phyloP scores from a whole-genome alignment of 148 eudicot species.

The Amaranthus hypochondriacus region DNA sequence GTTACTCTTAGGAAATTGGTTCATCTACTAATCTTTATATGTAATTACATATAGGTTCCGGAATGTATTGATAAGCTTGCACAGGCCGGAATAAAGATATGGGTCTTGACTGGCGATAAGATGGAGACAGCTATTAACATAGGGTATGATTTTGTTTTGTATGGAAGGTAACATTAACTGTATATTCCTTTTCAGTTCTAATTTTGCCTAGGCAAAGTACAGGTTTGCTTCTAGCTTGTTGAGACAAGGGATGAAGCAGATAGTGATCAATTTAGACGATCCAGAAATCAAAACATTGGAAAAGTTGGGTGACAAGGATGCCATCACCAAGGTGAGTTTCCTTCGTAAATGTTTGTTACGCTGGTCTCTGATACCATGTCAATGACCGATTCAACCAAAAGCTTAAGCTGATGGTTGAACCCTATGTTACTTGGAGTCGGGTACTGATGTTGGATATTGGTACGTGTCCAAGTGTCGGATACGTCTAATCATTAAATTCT shows the following conservation, averaged over 20 bases:
- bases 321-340: slow-evolving; percentile 50
- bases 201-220: slow-evolving; percentile 24
- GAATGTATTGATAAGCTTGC: slow-evolving; percentile 98
- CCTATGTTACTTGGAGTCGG: too few species aligned
- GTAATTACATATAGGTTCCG: slow-evolving; percentile 51
- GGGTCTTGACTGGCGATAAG: slow-evolving; percentile 99
- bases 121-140: slow-evolving; percentile 99
- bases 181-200: slow-evolving; percentile 18
- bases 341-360: not conserved
- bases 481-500: too few species aligned
- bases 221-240: slow-evolving; percentile 91
- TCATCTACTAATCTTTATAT: not conserved
- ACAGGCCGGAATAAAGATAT: slow-evolving; percentile 97
- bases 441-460: too few species aligned
- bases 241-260: slow-evolving; percentile 96
- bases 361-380: too few species aligned
- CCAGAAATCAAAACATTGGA: slow-evolving; percentile 74
- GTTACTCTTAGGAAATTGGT: not conserved
- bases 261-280: slow-evolving; percentile 52
- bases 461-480: too few species aligned
- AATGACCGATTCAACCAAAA: too few species aligned
- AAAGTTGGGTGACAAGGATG: slow-evolving; percentile 60
- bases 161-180: not conserved
- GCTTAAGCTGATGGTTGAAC: too few species aligned
- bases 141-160: slow-evolving; percentile 49